Evolutionary conservation across 352 stramenopile genomes (phyloP), one percentile per base, ranked within the genome.

Genomic region (Phytopythium kandeliae): DNA sequence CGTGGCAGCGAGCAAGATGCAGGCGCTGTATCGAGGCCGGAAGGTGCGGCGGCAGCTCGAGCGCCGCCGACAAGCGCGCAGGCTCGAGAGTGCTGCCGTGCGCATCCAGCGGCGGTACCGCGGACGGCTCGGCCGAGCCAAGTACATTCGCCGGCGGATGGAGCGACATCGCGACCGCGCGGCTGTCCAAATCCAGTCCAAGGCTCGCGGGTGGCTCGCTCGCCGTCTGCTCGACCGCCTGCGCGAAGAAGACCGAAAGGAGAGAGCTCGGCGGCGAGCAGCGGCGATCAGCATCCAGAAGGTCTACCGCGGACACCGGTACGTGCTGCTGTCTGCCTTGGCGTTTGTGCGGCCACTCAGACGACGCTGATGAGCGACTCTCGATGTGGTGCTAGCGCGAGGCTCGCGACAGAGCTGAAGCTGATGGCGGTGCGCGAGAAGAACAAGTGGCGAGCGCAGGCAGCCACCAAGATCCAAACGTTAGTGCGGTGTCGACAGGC

Each of bases 101-200:
- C 19, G 78, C 4, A 89, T 92, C 33, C 82, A 90, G 49, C 67
- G 77, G 9, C 62, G 74, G 25, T 92, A 92, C 44, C 77, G 82
- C 28, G 75, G 79, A 9, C 74, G 79, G 7, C 63, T 92, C 4
- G 76, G 74, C 0, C 71, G 74, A n/a, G 78, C 71, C 48, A 62
- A 72, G 44, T 88, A 78, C 54, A 60, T 92, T 63, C 69, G 69
- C 4, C 58, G 62, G 5, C 71, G 74, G 48, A 74, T 92, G 38
- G 79, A 86, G 33, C 69, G 72, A 2, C 58, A 85, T 49, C 71
- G 55, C 24, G 38, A 48, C 7, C 59, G 65, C 24, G 74, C 74
- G 22, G 74, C 67, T 0, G 71, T 61, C 4, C 76, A 66, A 51
- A 89, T 92, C 36, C 81, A 90, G 55, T 69, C 47, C 1, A 64